Percentiles rank a stretch among this genome's conserved stretches.
Evolutionary conservation across 2,329 filamentous ascomycete genomes (phyloP).

Genomic region (Plectosphaerella cucumerina): DNA sequence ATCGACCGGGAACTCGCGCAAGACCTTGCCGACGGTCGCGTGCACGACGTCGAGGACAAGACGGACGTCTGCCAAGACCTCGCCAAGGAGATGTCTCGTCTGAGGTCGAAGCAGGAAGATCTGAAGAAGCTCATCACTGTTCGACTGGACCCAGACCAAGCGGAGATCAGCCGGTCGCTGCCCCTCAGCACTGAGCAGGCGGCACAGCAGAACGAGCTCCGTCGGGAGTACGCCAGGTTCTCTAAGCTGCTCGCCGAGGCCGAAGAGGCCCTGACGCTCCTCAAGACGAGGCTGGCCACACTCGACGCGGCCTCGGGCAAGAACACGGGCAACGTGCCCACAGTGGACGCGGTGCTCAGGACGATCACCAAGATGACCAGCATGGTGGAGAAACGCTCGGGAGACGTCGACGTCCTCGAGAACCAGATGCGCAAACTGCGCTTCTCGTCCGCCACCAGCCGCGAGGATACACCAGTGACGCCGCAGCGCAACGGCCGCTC

Average conservation of each 20-base stretch:
- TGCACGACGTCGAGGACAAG: conserved; percentile 66
- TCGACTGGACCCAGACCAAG: conserved; percentile 62
- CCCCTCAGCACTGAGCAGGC: conserved; percentile 82
- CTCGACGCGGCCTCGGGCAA: conserved; percentile 46
- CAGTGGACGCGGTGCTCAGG: conserved; percentile 84
- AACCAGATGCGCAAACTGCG: conserved; percentile 74
- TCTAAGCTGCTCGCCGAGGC: conserved; percentile 71
- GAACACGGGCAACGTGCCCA: conserved; percentile 57
- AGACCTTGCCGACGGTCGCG: conserved; percentile 62
- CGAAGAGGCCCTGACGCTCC: conserved; percentile 74
- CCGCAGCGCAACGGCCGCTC: conserved; percentile 28
- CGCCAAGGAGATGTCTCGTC: conserved; percentile 63
- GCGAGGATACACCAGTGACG: conserved; percentile 39
- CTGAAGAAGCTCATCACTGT: conserved; percentile 71
- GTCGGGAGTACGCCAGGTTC: conserved; percentile 69
- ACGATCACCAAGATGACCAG: conserved; percentile 90
- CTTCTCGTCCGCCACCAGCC: conserved; percentile 37
- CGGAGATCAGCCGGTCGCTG: conserved; percentile 60
- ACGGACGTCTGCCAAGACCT: conserved; percentile 65
- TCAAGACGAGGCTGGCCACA: conserved; percentile 72
- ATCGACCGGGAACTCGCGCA: conserved; percentile 60
- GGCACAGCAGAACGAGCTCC: conserved; percentile 77
- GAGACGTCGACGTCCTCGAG: conserved; percentile 87
- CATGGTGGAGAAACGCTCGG: conserved; percentile 87
- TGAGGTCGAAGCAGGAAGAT: conserved; percentile 73